Evolutionary conservation across 2,329 filamentous ascomycete genomes (phyloP).

Genomic region (Arthrocladium fulminans): DNA sequence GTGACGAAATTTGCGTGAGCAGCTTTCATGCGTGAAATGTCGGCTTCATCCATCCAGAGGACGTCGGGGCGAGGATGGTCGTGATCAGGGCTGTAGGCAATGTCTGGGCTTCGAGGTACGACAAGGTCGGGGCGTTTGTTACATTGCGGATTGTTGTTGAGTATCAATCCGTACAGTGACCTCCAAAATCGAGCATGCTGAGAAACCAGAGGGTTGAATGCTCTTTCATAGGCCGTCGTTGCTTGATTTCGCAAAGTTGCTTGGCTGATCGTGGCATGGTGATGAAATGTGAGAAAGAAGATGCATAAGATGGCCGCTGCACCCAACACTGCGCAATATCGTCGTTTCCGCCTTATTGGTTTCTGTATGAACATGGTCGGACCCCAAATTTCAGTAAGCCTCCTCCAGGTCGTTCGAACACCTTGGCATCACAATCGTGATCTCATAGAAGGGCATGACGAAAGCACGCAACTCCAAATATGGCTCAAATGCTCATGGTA

Average conservation of each 20-base stretch:
- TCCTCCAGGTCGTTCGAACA: background rate
- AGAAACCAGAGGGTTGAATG: conserved; percentile 12
- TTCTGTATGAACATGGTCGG: conserved; percentile 8
- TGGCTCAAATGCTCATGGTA: background rate
- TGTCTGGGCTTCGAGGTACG: conserved; percentile 20
- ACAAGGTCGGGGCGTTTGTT: conserved; percentile 18
- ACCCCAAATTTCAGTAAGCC: background rate
- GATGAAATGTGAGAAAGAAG: background rate
- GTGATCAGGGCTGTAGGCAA: conserved; percentile 18
- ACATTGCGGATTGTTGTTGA: conserved; percentile 21
- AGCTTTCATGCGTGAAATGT: conserved; percentile 29
- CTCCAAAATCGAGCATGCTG: conserved; percentile 20
- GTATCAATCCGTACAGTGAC: conserved; percentile 16
- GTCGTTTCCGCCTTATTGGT: conserved; percentile 5
- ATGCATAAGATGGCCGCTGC: conserved; percentile 2
- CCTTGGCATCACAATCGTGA: conserved; percentile 1
- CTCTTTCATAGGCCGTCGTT: conserved; percentile 10
- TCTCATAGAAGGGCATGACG: conserved; percentile 4
- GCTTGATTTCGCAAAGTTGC: background rate
- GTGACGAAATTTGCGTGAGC: conserved; percentile 35
- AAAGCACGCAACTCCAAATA: background rate
- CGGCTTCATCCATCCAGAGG: conserved; percentile 28
- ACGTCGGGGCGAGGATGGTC: conserved; percentile 29
- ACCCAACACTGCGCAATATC: background rate
- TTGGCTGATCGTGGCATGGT: conserved; percentile 1